Conservation (phyloP, 345 rosid species). For the Hibiscus tridactylites region DNA sequence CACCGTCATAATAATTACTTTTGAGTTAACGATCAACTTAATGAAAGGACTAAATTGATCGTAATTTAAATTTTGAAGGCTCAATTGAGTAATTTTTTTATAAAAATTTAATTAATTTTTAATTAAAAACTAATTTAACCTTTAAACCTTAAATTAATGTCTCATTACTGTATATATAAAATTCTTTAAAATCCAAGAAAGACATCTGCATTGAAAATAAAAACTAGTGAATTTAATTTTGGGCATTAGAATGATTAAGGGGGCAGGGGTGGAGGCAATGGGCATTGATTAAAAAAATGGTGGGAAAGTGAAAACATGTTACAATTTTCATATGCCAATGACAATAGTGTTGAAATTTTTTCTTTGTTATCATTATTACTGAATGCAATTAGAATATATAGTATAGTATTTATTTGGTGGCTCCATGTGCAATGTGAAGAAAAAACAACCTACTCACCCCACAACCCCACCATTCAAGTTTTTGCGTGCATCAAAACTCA, state of each 20-base stretch:
- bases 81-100: no score
- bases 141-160: no score
- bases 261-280: background rate
- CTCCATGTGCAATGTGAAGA: slow-evolving; percentile 9
- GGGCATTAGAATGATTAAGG: background rate
- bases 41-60: no score
- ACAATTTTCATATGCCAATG: slow-evolving; percentile 10
- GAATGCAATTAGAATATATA: slow-evolving; percentile 6
- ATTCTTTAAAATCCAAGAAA: background rate
- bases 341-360: slow-evolving; percentile 16
- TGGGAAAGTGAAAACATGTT: background rate
- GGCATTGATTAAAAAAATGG: background rate
- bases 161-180: no score
- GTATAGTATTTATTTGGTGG: background rate
- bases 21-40: no score
- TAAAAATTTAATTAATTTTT: no score
- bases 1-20: no score
- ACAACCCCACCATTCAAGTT: background rate
- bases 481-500: background rate
- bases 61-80: no score
- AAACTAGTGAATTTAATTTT: background rate
- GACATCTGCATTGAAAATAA: background rate
- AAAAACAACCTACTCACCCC: background rate
- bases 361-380: slow-evolving; percentile 21
- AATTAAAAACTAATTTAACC: no score